phyloP scores from a whole-genome alignment of 805 yeast species.

The Peterozyma toletana region DNA sequence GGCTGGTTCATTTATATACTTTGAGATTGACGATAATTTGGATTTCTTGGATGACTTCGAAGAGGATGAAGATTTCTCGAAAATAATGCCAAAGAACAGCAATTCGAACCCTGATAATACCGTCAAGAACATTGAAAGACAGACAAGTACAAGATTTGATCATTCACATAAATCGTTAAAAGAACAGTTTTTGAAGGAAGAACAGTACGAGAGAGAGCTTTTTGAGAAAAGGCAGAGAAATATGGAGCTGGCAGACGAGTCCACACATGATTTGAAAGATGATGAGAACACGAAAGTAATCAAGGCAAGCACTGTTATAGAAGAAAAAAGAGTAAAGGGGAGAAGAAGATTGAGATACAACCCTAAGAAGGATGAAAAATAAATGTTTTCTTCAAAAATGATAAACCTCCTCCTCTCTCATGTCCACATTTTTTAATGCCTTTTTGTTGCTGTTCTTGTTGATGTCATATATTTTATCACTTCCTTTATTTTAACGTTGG shows the following conservation, averaged over 20 bases:
- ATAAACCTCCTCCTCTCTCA: too few species aligned
- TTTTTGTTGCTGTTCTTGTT: too few species aligned
- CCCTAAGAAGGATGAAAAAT: slow-evolving; percentile 7
- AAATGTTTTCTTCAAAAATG: background rate
- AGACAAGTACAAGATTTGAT: slow-evolving; percentile 12
- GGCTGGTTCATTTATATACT: slow-evolving; percentile 16
- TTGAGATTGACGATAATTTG: slow-evolving; percentile 24
- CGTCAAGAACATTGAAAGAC: slow-evolving; percentile 9
- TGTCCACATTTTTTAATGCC: too few species aligned
- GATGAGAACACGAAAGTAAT: background rate
- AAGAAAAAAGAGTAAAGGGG: slow-evolving; percentile 11
- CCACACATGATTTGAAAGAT: slow-evolving; percentile 3
- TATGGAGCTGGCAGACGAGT: slow-evolving; percentile 4
- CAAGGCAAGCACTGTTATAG: slow-evolving; percentile 3
- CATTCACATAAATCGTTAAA: slow-evolving; percentile 14
- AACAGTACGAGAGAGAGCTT: slow-evolving; percentile 6
- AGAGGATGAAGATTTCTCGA: slow-evolving; percentile 2
- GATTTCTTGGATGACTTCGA: slow-evolving; percentile 15
- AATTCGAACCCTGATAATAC: slow-evolving; percentile 2
- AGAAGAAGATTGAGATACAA: slow-evolving; percentile 13
- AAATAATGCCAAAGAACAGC: background rate
- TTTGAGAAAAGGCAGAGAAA: slow-evolving; percentile 2
- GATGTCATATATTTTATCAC: too few species aligned
- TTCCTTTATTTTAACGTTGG: too few species aligned
- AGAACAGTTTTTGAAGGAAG: slow-evolving; percentile 10